These are phyloP conservation scores for Tripterygium wilfordii DNA, from an alignment of 177 flowering plant genomes.

Conservation along the genomic window DNA sequence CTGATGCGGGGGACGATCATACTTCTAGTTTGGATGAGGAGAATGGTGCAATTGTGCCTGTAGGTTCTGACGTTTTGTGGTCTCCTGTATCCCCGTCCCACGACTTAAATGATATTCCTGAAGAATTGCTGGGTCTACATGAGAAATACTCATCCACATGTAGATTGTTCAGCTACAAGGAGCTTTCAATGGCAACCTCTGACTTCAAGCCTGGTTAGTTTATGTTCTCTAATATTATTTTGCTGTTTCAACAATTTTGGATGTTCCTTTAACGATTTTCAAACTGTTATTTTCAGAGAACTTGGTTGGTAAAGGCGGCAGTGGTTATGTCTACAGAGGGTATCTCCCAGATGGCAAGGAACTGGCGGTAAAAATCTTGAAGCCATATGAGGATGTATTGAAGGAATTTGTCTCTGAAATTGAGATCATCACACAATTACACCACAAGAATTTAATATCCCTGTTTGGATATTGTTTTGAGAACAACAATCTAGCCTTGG, in stretches of 20 bases:
- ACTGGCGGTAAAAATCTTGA: conserved; percentile 85
- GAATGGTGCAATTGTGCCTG: conserved; percentile 47
- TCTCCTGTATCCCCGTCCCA: conserved; percentile 26
- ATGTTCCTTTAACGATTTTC: background rate
- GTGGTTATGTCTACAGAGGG: conserved; percentile 79
- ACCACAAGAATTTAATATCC: conserved; percentile 79
- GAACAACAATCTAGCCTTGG: conserved; percentile 60
- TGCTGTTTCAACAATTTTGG: background rate
- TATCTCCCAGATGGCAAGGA: conserved; percentile 76
- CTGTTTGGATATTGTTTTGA: conserved; percentile 84
- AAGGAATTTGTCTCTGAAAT: conserved; percentile 77
- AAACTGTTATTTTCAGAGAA: conserved; percentile 42
- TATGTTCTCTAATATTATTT: background rate
- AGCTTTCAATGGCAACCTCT: conserved; percentile 62
- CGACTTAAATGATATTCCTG: conserved; percentile 18
- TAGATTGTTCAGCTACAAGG: conserved; percentile 64
- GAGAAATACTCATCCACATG: conserved; percentile 73
- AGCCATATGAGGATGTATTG: conserved; percentile 61
- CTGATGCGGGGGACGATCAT: conserved; percentile 13
- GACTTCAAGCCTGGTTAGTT: conserved; percentile 63
- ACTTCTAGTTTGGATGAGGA: conserved; percentile 30
- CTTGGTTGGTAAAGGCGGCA: conserved; percentile 91
- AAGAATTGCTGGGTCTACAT: conserved; percentile 55
- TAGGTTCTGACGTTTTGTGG: conserved; percentile 23
- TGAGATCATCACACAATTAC: conserved; percentile 65